Evolutionary conservation across 805 yeast species (phyloP), one percentile per base, ranked within the genome.

Genomic region (Barnettozyma wickerhamii): DNA sequence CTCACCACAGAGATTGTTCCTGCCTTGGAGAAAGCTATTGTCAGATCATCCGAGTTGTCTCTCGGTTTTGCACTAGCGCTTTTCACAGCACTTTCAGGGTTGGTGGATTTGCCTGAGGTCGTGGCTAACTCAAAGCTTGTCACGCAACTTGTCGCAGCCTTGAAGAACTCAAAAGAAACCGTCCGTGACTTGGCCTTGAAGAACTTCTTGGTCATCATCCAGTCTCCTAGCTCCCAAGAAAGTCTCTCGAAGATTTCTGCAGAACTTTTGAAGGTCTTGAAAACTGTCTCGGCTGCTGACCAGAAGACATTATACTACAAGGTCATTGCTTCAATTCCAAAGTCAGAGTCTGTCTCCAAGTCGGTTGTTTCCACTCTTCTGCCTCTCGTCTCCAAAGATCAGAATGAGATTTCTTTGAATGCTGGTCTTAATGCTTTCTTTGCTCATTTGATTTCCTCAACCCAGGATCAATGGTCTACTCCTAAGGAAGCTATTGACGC

Each of bases 11-110:
- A 48, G 6, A 52, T 84, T 14, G 60, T 78, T 6, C 87, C 95
- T 2, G 70, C 74, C 15, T 52, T 90, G 36, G 90, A 85, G 52
- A 87, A 84, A 56, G 75, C 90, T 1, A 68, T 83, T 37, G 66
- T 90, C 48, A 75, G 96, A 59, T 77, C 95, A 3, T 82, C 96
- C 0, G 96, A 88, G 54, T 60, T 67, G 29, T 75, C 86, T 0
- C 74, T 87, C 42, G 71, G 70, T 15, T 56, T 81, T n/a, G 57
- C 84, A 3, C 74, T 79, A 4, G 66, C 70, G 10, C 54, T 88
- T 7, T 66, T 82, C 20, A 29, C 31, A 2, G 45, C 62, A 7
- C 23, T 60, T 4, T 40, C 66, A 4, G 40, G 55, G 1, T 47
- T 56, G 2, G 54, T 77, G 17, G 75, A 76, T 41, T 47, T 75